A percentile compares a stretch with the other conserved stretches of the same genome.
phyloP scores from a whole-genome alignment of 1,139 yeast genomes.

The Hansenula sp. region DNA sequence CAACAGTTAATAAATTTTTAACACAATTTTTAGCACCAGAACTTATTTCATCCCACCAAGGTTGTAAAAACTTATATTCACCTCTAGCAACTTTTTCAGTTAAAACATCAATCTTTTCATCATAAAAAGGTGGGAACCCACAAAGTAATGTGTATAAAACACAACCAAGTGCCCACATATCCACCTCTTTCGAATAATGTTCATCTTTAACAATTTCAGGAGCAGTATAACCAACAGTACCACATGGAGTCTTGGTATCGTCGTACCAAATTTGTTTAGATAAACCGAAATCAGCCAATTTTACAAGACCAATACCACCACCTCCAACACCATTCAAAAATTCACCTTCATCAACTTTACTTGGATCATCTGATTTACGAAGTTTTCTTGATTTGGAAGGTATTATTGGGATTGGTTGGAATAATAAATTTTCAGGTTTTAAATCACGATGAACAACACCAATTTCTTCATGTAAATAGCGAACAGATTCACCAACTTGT shows the following conservation, averaged over 20 bases:
- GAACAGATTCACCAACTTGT: constrained; percentile 81
- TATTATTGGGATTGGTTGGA: constrained; percentile 59
- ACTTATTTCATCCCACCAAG: constrained; percentile 98
- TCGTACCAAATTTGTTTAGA: constrained; percentile 75
- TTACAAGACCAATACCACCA: constrained; percentile 83
- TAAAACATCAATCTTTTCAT: constrained; percentile 76
- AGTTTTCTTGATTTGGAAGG: constrained; percentile 39
- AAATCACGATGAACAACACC: constrained; percentile 95
- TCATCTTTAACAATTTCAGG: constrained; percentile 91
- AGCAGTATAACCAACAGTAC: constrained; percentile 89
- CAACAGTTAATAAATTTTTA: constrained; percentile 70
- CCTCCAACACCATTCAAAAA: constrained; percentile 79
- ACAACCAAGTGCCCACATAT: constrained; percentile 96
- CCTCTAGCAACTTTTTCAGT: constrained; percentile 84
- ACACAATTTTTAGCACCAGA: constrained; percentile 79
- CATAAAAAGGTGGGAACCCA: constrained; percentile 96
- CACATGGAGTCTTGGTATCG: constrained; percentile 81
- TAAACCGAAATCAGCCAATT: constrained; percentile 89
- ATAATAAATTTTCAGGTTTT: constrained; percentile 89
- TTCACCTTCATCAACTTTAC: constrained; percentile 83
- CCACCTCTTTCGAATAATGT: constrained; percentile 84
- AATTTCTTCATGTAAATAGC: constrained; percentile 72
- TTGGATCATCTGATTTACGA: constrained; percentile 75
- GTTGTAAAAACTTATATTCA: constrained; percentile 75
- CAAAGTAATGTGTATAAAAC: constrained; percentile 84